phyloP scores from a whole-genome alignment of 352 stramenopile species.

The Pythium insidiosum region DNA sequence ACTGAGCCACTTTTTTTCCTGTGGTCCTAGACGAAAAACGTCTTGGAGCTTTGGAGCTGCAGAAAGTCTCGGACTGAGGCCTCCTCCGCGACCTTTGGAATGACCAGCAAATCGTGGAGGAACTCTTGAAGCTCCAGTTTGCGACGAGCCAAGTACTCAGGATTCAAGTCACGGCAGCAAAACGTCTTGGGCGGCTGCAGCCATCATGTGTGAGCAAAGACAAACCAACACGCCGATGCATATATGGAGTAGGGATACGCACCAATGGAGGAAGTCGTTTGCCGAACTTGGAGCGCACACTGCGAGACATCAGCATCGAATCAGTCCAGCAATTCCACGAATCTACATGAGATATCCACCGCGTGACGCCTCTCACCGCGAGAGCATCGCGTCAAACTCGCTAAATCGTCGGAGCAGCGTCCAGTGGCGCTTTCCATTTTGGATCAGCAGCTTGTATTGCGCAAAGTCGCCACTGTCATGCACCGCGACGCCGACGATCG shows the following conservation, averaged over 20 bases:
- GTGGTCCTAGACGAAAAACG: constrained; percentile 40
- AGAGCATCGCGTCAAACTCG: constrained; percentile 50
- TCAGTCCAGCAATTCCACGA: neutral
- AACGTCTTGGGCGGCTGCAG: constrained; percentile 55
- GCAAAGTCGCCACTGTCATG: constrained; percentile 43
- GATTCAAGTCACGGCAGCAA: constrained; percentile 66
- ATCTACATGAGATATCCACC: neutral
- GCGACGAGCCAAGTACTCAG: constrained; percentile 49
- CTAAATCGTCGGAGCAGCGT: constrained; percentile 61
- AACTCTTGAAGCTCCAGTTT: constrained; percentile 45
- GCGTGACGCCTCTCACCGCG: constrained; percentile 24
- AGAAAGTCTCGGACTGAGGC: constrained; percentile 50
- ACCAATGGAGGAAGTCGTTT: constrained; percentile 33
- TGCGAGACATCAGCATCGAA: constrained; percentile 3
- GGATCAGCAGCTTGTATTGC: constrained; percentile 59
- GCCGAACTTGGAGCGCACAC: constrained; percentile 38
- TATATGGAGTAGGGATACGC: no score
- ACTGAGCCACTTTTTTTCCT: no score
- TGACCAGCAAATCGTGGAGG: constrained; percentile 52
- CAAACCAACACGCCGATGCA: no score
- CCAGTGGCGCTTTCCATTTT: constrained; percentile 64
- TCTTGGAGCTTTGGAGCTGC: constrained; percentile 42
- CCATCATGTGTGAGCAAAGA: neutral
- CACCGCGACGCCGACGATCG: constrained; percentile 40
- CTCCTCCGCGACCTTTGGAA: constrained; percentile 51